Base-by-base conservation (phyloP, 2,329 filamentous ascomycete species). In the Xylaria multiplex region DNA sequence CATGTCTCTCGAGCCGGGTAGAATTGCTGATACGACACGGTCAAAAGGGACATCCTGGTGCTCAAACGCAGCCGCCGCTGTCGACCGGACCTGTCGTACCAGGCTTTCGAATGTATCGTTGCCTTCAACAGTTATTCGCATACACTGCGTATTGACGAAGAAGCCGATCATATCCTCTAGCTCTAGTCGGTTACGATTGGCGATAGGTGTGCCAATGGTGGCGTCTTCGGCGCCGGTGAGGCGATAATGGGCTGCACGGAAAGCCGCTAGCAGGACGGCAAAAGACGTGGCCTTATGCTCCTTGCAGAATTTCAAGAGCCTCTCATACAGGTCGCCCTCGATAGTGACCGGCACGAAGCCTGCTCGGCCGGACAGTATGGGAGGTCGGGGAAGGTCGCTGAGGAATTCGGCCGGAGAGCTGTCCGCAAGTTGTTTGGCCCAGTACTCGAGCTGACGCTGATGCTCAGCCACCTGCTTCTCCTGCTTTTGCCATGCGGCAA, bases 31-130 rank as follows among this genome's bases (percentile, higher is more conserved):
- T 43, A 66, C 63, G 7, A 66, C 45, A 37, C 55, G 53, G 2
- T 66, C 64, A 55, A 66, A 66, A 27, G 64, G 64, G 24, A 66
- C 64, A 55, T 66, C 64, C 30, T 66, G 64, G 43, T 66, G 58
- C 42, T 62, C 64, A 14, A 59, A 59, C 30, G 59, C 59, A 45
- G 53, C 59, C 13, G 59, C 32, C 22, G 24, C 59, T 40, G 64
- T 62, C 30, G 48, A 62, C 19, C 49, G 59, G 46, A 66, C 64
- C 19, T 66, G 64, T 56, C 43, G 64, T 35, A 66, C 54, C 6
- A 66, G 48, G 49, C 53, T 66, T 66, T 58, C 59, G 49, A 66
- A 66, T 42, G 58, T 59, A 40, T 66, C 59, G n/a, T 32, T 14
- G 30, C 19, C 6, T 6, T 62, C 54, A 19, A 66, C 27, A 5